phyloP scores from a whole-genome alignment of 2,329 filamentous ascomycete species.

The Cladorrhinum sp. region DNA sequence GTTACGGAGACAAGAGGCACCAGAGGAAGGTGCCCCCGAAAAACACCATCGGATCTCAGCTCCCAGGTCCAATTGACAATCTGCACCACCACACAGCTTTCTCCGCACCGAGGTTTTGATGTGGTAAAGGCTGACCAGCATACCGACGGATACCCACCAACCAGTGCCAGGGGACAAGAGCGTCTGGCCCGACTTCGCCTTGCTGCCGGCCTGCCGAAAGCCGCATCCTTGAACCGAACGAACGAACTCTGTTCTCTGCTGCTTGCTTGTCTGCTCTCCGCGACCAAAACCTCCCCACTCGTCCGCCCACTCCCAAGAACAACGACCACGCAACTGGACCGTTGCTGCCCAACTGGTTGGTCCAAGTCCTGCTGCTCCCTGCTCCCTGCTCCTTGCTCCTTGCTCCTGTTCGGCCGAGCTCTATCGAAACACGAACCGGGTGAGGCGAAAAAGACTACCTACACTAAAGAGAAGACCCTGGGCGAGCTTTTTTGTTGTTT shows the following conservation, averaged over 20 bases:
- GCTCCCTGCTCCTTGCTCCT: too few relatives aligned
- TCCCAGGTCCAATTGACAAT: conserved; percentile 20
- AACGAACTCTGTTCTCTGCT: conserved; percentile 11
- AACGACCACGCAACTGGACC: conserved; percentile 9
- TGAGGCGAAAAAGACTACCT: conserved; percentile 14
- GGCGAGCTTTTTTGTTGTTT: conserved; percentile 14
- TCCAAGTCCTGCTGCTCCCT: conserved; percentile 4
- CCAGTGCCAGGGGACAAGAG: background rate
- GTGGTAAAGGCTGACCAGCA: background rate
- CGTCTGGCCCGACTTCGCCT: conserved; percentile 5
- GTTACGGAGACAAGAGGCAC: too few relatives aligned
- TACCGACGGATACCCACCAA: background rate
- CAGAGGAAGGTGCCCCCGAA: conserved; percentile 7
- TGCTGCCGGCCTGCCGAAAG: conserved; percentile 21
- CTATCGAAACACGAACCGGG: conserved; percentile 11
- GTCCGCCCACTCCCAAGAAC: conserved; percentile 12
- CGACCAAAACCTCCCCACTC: conserved; percentile 20
- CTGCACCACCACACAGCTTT: conserved; percentile 11
- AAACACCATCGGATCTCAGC: conserved; percentile 21
- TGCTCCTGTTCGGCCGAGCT: conserved; percentile 13
- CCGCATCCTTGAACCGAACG: conserved; percentile 20
- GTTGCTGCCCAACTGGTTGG: conserved; percentile 29
- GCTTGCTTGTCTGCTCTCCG: too few relatives aligned
- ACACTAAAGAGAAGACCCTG: conserved; percentile 4
- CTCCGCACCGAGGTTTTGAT: conserved; percentile 12